phyloP scores from a whole-genome alignment of 108 stramenopile species.

The Skeletonema potamos region DNA sequence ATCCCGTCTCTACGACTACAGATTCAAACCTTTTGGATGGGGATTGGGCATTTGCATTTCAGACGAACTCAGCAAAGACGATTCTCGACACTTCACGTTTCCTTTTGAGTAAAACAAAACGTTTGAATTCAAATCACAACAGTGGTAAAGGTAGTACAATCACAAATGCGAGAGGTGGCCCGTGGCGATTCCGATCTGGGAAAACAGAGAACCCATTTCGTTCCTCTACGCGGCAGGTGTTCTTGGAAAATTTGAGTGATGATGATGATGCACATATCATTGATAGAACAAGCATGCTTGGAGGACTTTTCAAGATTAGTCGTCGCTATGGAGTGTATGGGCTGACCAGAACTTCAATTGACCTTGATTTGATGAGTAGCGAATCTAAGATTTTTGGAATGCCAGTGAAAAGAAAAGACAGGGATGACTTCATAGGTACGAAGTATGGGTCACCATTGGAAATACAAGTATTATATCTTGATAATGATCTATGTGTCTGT shows the following conservation, averaged over 20 bases:
- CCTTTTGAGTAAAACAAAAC: conserved; percentile 49
- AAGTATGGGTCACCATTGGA: conserved; percentile 38
- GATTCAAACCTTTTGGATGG: conserved; percentile 73
- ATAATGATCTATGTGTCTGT: conserved; percentile 59
- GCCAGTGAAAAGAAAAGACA: conserved; percentile 10
- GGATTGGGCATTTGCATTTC: conserved; percentile 60
- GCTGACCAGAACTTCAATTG: conserved; percentile 53
- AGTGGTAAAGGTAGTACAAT: neutral
- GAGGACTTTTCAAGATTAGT: conserved; percentile 37
- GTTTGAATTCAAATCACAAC: conserved; percentile 2
- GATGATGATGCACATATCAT: conserved; percentile 57
- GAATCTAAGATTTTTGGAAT: conserved; percentile 31
- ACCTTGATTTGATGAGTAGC: conserved; percentile 42
- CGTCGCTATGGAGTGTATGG: conserved; percentile 46
- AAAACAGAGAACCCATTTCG: conserved; percentile 50
- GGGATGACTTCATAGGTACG: conserved; percentile 30
- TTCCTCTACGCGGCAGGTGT: conserved; percentile 48
- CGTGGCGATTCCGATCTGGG: conserved; percentile 41
- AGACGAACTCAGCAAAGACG: conserved; percentile 47
- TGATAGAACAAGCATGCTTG: conserved; percentile 44
- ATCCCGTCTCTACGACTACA: conserved; percentile 66
- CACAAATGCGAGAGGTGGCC: conserved; percentile 25
- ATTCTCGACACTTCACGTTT: conserved; percentile 53
- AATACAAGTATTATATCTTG: conserved; percentile 58
- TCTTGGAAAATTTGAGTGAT: conserved; percentile 55